phyloP scores from a whole-genome alignment of 768 basidiomycete genomes.

The Trametes sanguinea region DNA sequence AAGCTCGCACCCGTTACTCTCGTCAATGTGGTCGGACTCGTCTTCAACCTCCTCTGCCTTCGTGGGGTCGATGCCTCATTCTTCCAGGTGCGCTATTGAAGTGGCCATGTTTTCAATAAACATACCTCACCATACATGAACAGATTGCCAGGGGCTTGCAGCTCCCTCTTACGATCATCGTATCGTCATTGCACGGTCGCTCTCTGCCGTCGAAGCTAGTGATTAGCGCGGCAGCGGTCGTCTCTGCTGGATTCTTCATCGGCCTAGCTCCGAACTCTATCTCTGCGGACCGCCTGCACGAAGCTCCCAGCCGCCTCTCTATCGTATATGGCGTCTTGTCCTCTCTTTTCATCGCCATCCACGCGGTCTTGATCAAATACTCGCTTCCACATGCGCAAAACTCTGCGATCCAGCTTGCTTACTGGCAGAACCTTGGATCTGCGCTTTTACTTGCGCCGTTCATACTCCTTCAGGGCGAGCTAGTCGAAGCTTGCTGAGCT shows the following conservation, averaged over 20 bases:
- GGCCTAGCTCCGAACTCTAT: constrained; percentile 61
- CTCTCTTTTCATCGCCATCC: constrained; percentile 73
- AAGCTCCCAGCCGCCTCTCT: constrained; percentile 52
- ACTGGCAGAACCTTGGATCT: constrained; percentile 77
- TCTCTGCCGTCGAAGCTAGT: constrained; percentile 56
- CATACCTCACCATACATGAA: neutral
- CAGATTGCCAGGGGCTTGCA: constrained; percentile 86
- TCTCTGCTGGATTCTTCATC: constrained; percentile 75
- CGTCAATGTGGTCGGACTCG: constrained; percentile 72
- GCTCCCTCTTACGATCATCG: constrained; percentile 76
- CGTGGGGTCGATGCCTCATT: constrained; percentile 79
- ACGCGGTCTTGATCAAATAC: constrained; percentile 73
- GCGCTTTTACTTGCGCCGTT: constrained; percentile 66
- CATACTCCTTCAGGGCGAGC: constrained; percentile 59
- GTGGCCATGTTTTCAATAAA: neutral
- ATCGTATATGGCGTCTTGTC: constrained; percentile 72
- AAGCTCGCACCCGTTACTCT: constrained; percentile 64
- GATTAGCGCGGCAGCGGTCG: constrained; percentile 58
- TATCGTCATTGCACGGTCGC: constrained; percentile 62
- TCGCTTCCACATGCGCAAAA: constrained; percentile 69
- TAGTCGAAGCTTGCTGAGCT: constrained; percentile 42
- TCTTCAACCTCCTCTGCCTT: constrained; percentile 80
- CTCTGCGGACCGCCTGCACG: constrained; percentile 32
- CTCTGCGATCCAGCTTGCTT: constrained; percentile 72
- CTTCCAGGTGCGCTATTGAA: constrained; percentile 57